Conservation (phyloP, 2,329 filamentous ascomycete genomes). For the Verticillium alfalfae region DNA sequence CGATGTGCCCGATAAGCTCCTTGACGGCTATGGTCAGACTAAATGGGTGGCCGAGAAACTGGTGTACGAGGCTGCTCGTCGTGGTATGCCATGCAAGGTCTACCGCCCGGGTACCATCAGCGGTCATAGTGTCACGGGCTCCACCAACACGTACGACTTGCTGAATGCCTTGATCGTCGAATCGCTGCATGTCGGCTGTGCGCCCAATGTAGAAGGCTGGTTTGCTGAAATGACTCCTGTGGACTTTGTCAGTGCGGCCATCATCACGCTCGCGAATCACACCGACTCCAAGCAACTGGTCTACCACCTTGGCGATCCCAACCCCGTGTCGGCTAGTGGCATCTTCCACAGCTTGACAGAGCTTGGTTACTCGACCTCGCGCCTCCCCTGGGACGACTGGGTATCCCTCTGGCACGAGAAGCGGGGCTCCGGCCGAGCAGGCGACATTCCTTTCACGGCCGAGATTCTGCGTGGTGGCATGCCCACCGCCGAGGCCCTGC, state of each 20-base stretch:
- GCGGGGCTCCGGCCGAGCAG: constrained; percentile 57
- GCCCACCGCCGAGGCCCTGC: constrained; percentile 68
- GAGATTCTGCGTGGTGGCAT: constrained; percentile 77
- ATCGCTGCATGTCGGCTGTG: constrained; percentile 66
- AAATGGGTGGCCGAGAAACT: constrained; percentile 80
- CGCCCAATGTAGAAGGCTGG: constrained; percentile 69
- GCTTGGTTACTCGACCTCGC: constrained; percentile 66
- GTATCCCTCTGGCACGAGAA: constrained; percentile 68
- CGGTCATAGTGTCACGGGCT: constrained; percentile 68
- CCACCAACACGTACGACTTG: constrained; percentile 74
- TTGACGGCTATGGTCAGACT: constrained; percentile 72
- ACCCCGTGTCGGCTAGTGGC: constrained; percentile 58
- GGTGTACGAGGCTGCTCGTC: constrained; percentile 61
- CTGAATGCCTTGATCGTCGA: constrained; percentile 72
- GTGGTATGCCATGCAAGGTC: constrained; percentile 66
- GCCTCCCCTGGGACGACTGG: constrained; percentile 68
- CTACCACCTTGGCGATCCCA: constrained; percentile 71
- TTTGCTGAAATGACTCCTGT: constrained; percentile 80
- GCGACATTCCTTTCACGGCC: constrained; percentile 68
- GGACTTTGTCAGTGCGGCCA: constrained; percentile 72
- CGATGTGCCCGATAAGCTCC: constrained; percentile 62
- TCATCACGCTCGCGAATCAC: constrained; percentile 64
- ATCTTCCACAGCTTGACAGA: constrained; percentile 60
- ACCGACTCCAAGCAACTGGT: constrained; percentile 56
- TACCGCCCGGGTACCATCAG: constrained; percentile 73